Evolutionary conservation across 2,329 filamentous ascomycete genomes (phyloP).

Genomic region (Periconia sp.): DNA sequence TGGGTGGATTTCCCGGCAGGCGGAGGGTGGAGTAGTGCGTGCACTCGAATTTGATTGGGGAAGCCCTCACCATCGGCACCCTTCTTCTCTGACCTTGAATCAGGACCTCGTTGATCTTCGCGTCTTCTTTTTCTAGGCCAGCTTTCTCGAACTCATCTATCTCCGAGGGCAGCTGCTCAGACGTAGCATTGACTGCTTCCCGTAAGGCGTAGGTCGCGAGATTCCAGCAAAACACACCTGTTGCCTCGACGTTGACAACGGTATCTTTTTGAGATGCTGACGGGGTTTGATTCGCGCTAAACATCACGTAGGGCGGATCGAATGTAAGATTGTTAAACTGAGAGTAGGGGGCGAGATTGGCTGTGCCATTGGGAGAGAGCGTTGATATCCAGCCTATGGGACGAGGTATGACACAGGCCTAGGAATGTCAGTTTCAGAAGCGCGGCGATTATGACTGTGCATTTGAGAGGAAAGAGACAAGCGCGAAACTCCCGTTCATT

Average conservation of each 20-base stretch:
- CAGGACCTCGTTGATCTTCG: slow-evolving; percentile 41
- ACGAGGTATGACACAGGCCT: slow-evolving; percentile 65
- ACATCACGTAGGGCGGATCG: slow-evolving; percentile 68
- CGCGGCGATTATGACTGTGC: background rate
- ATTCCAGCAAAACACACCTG: slow-evolving; percentile 65
- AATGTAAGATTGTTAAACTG: slow-evolving; percentile 70
- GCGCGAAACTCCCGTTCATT: too few species aligned
- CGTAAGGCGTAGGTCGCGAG: slow-evolving; percentile 64
- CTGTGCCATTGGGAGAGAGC: slow-evolving; percentile 51
- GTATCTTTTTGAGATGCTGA: slow-evolving; percentile 60
- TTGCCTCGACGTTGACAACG: slow-evolving; percentile 61
- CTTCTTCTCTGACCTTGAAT: slow-evolving; percentile 14
- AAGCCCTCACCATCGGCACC: slow-evolving; percentile 60
- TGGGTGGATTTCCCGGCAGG: slow-evolving; percentile 62
- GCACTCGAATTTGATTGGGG: slow-evolving; percentile 66
- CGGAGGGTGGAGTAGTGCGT: slow-evolving; percentile 60
- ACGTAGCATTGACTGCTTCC: slow-evolving; percentile 61
- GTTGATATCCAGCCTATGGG: slow-evolving; percentile 70
- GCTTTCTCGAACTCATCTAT: slow-evolving; percentile 63
- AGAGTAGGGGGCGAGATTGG: slow-evolving; percentile 66
- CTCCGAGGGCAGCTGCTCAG: slow-evolving; percentile 56
- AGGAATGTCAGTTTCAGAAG: slow-evolving; percentile 1
- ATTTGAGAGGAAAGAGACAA: background rate
- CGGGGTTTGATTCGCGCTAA: slow-evolving; percentile 63
- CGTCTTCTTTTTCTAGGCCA: slow-evolving; percentile 56